Evolutionary conservation across 148 eudicot genomes (phyloP), one percentile per base, ranked within the genome.

Genomic region (Heliosperma pusillum): DNA sequence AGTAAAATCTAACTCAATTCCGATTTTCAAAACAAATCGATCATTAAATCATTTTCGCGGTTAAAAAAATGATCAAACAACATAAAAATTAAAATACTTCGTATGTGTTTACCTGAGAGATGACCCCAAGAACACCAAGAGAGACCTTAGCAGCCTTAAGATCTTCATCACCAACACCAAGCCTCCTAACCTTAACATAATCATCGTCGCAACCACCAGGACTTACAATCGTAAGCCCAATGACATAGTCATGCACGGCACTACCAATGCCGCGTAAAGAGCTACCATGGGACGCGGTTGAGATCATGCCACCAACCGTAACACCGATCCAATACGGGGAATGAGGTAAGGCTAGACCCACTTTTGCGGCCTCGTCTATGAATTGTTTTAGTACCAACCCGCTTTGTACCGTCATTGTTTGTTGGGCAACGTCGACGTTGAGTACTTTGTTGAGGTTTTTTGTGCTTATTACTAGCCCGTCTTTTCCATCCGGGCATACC

Each of bases 121-220:
- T 81, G 4, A 77, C 80, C 21, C 83, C 83, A 57, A 82, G 84
- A 70, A 77, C 81, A 36, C 84, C 84, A 55, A 82, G 84, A 19
- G 84, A 77, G 22, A 78, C 84, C 67, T 70, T 82, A 29, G 68
- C 78, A 1, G 81, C 84, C 36, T 74, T 60, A 27, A 82, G 75
- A 22, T 82, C 81, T 29, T 56, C 62, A 65, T 82, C 70, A 19
- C 69, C 44, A 0, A 16, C 55, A 45, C 7, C 29, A 12, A 82
- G 69, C 3, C 3, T 66, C 57, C 84, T 25, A 30, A 74, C 61
- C 22, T 66, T 74, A 70, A 74, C 76, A 70, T 53, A 82, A 22
- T 42, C 76, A 3, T 82, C 76, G 6, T 58, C 73, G 12, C 9
- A 33, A n/a, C 33, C 21, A 30, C 81, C 81, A 0, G 84, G 84